A percentile compares a stretch with the other conserved stretches of the same genome.
phyloP scores from a whole-genome alignment of 371 early-diverging fungal species.

The Mucor sp. region DNA sequence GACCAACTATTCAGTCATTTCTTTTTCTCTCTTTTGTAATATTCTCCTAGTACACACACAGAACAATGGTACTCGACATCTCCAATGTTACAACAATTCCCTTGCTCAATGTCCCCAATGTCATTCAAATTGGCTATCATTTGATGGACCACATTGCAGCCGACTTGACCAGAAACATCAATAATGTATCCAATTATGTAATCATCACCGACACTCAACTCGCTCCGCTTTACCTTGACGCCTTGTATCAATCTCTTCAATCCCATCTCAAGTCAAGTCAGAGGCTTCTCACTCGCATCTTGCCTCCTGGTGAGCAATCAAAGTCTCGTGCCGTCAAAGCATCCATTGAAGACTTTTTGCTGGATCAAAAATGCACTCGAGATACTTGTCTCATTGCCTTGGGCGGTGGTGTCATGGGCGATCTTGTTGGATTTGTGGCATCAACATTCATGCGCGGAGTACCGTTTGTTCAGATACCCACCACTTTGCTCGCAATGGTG shows the following conservation, averaged over 20 bases:
- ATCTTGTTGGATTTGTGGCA: conserved; percentile 91
- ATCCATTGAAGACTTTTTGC: conserved; percentile 86
- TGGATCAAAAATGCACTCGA: conserved; percentile 78
- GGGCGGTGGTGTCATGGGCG: conserved; percentile 96
- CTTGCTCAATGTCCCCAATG: conserved; percentile 21
- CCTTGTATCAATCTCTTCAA: conserved; percentile 5
- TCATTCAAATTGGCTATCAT: conserved; percentile 69
- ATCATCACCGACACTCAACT: conserved; percentile 86
- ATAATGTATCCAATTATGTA: conserved; percentile 72
- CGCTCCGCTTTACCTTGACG: conserved; percentile 59
- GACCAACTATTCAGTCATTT: not conserved
- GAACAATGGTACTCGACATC: not conserved
- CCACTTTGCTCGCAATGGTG: conserved; percentile 96
- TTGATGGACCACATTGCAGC: conserved; percentile 67
- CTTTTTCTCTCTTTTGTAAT: not conserved
- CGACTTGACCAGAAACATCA: conserved; percentile 61
- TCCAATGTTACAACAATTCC: conserved; percentile 15
- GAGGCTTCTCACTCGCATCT: conserved; percentile 67
- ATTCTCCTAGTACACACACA: not conserved
- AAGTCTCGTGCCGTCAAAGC: conserved; percentile 84
- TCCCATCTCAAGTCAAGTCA: conserved; percentile 19
- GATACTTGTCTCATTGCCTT: conserved; percentile 90
- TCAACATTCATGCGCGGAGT: conserved; percentile 96
- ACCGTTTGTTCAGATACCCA: conserved; percentile 89
- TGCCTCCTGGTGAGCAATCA: conserved; percentile 85